Evolutionary conservation across 768 basidiomycete species (phyloP), one percentile per base, ranked within the genome.

Genomic region (Boletus reticuloceps): DNA sequence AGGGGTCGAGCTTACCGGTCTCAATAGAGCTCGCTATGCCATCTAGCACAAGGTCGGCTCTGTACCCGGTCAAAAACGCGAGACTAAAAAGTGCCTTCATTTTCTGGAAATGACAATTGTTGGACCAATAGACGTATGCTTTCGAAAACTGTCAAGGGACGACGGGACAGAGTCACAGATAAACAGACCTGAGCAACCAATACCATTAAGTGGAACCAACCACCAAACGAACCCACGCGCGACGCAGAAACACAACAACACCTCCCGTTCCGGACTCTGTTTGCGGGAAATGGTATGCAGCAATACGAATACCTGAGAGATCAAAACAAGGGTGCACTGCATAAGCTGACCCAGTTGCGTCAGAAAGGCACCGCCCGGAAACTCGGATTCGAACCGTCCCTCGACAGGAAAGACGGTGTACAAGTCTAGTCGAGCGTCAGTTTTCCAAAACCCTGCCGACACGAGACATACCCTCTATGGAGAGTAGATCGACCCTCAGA

Each of bases 51-150:
- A 80, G 45, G 19, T 72, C 68, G 13, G 68, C 55, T 32, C 75
- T 68, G 54, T 74, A 75, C 13, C 66, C 56, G 1, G 56, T 51
- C 32, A 70, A 69, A 47, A 79, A 80, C 1, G 75, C 62, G n/a
- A 77, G 69, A 2, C 64, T 62, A 54, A 76, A 75, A 13, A 80
- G 68, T 13, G 68, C 52, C 27, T 71, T 67, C 47, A 79, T 69
- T n/a, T 71, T 68, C 50, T 72, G 65, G 54, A 74, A 81, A 50
- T 69, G 56, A 0, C 20, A 7, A 54, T 77, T 73, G 5, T 65
- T 64, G 1, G 74, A 72, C 71, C 72, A 76, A 52, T 75, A 77
- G 4, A 74, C 63, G 56, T 74, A 80, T 2, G 73, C 78, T 77
- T 37, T 22, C 16, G 20, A 8, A 50, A 39, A 27, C 6, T 6